A percentile compares a stretch with the other conserved stretches of the same genome.
These are phyloP conservation scores for Penicillium macrosclerotiorum DNA, from an alignment of 495 filamentous ascomycete species.

Conservation along the genomic window DNA sequence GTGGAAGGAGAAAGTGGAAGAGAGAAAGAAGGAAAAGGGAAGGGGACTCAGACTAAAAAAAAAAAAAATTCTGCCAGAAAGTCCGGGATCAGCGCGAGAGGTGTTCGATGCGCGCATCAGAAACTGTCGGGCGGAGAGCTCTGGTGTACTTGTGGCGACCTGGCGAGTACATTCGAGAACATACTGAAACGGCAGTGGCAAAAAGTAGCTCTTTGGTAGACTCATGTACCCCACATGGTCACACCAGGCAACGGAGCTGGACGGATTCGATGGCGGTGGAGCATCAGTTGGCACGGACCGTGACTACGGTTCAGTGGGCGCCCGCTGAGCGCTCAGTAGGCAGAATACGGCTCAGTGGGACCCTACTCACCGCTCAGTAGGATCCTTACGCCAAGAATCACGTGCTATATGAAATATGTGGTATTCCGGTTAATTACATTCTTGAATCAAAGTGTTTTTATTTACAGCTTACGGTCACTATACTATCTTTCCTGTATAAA, in stretches of 20 bases:
- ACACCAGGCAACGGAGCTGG: slow-evolving; percentile 6
- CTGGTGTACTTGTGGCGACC: slow-evolving; percentile 5
- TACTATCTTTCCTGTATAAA: too few relatives aligned
- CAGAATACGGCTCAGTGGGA: too few relatives aligned
- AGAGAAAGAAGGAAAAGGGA: slow-evolving; percentile 11
- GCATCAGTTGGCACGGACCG: too few relatives aligned
- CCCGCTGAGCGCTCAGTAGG: too few relatives aligned
- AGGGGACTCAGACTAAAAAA: slow-evolving; percentile 14
- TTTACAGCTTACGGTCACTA: too few relatives aligned
- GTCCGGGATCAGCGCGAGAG: slow-evolving; percentile 18
- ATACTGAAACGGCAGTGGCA: background rate
- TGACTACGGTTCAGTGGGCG: too few relatives aligned
- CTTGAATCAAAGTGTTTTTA: too few relatives aligned
- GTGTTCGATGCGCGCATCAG: slow-evolving; percentile 16
- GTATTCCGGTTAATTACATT: too few relatives aligned
- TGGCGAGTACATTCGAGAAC: background rate
- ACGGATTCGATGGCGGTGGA: slow-evolving; percentile 2
- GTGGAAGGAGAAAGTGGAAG: slow-evolving; percentile 4
- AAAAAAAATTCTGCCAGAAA: slow-evolving; percentile 16
- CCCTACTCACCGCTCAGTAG: too few relatives aligned
- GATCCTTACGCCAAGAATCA: too few relatives aligned
- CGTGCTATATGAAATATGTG: too few relatives aligned
- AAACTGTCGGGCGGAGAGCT: slow-evolving; percentile 7
- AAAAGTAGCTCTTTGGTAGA: slow-evolving; percentile 7
- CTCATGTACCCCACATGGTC: slow-evolving; percentile 3